Percentiles rank a stretch among this genome's conserved stretches.
Evolutionary conservation across 2,329 filamentous ascomycete species (phyloP).

Genomic region (Phyllosticta ampelicida): DNA sequence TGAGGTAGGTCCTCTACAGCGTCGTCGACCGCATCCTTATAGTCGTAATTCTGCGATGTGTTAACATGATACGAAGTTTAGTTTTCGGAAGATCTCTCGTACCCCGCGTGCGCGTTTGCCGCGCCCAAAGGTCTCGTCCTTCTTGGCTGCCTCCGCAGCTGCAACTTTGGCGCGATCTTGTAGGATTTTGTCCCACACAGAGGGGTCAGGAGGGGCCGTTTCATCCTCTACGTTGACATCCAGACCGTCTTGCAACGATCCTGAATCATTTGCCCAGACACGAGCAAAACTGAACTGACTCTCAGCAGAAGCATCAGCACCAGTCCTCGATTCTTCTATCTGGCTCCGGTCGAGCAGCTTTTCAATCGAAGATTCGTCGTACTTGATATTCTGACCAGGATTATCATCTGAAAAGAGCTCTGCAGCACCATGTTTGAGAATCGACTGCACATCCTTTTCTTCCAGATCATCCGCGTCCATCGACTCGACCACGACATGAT

Average conservation of each 20-base stretch:
- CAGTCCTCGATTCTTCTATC: constrained; percentile 58
- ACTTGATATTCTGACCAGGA: constrained; percentile 61
- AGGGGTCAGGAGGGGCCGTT: constrained; percentile 48
- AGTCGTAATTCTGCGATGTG: constrained; percentile 33
- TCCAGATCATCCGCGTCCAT: constrained; percentile 78
- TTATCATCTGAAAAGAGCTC: constrained; percentile 73
- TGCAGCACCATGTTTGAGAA: constrained; percentile 76
- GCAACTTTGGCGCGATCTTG: constrained; percentile 71
- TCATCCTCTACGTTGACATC: constrained; percentile 44
- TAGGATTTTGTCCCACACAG: constrained; percentile 85
- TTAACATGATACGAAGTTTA: constrained; percentile 13
- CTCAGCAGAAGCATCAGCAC: constrained; percentile 56
- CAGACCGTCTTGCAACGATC: constrained; percentile 53
- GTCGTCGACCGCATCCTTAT: constrained; percentile 25
- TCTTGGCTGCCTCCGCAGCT: constrained; percentile 55
- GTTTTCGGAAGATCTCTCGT: constrained; percentile 28
- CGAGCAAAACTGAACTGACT: constrained; percentile 81
- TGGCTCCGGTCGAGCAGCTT: constrained; percentile 80
- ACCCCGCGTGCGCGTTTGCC: constrained; percentile 63
- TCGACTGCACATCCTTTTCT: constrained; percentile 71
- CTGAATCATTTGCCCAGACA: constrained; percentile 81
- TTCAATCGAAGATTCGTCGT: constrained; percentile 74
- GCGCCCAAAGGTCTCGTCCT: constrained; percentile 68
- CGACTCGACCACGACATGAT: constrained; percentile 86
- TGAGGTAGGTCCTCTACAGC: constrained; percentile 18